Conservation (phyloP, 1,139 yeast genomes). For the Yamadazyma triangularis region DNA sequence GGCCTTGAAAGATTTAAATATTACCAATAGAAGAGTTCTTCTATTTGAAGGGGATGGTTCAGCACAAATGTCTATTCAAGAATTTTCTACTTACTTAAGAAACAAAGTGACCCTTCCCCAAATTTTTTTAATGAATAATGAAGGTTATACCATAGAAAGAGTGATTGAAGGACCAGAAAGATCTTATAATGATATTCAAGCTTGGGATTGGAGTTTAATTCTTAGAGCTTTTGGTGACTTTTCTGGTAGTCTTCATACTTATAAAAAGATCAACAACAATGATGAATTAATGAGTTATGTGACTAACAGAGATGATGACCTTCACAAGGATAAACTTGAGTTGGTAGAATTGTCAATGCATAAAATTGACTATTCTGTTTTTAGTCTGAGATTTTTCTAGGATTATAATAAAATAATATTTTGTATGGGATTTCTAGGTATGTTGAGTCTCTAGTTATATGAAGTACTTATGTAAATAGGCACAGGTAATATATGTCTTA, state of each 20-base stretch:
- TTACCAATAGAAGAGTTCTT: slow-evolving; percentile 49
- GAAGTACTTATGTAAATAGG: too few relatives aligned
- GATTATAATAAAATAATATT: too few relatives aligned
- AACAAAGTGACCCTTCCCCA: slow-evolving; percentile 44
- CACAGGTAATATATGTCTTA: too few relatives aligned
- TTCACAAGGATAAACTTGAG: slow-evolving; percentile 9
- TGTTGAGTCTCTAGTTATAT: too few relatives aligned
- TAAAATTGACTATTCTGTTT: slow-evolving; percentile 12
- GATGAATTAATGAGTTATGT: slow-evolving; percentile 23
- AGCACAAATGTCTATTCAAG: slow-evolving; percentile 87
- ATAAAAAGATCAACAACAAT: slow-evolving; percentile 25
- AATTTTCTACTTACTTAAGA: slow-evolving; percentile 64
- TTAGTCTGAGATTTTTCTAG: slow-evolving; percentile 5
- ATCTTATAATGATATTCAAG: slow-evolving; percentile 71
- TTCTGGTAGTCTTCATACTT: slow-evolving; percentile 28
- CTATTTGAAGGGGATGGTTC: slow-evolving; percentile 87
- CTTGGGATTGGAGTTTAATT: slow-evolving; percentile 74
- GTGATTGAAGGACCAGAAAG: slow-evolving; percentile 74
- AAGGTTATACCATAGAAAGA: slow-evolving; percentile 86
- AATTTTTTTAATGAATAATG: slow-evolving; percentile 69
- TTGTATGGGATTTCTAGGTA: too few relatives aligned
- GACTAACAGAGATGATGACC: slow-evolving; percentile 5
- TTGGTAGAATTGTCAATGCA: slow-evolving; percentile 11
- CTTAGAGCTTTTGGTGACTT: slow-evolving; percentile 66
- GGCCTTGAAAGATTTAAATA: slow-evolving; percentile 55